A percentile compares a stretch with the other conserved stretches of the same genome.
Conservation (phyloP, 108 stramenopile genomes). For the Asterionellopsis glacialis region DNA sequence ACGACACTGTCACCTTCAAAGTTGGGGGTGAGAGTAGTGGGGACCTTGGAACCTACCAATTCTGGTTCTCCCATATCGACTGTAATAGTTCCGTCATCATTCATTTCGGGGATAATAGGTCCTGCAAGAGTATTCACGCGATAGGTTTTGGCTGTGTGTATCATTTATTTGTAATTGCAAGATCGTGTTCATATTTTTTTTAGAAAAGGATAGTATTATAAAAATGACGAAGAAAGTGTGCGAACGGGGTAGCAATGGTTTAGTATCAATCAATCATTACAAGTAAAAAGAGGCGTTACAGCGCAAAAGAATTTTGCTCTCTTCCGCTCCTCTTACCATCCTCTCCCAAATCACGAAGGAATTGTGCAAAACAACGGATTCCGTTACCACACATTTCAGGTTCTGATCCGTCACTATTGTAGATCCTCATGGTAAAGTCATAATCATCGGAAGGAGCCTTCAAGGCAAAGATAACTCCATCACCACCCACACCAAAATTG, state of each 20-base stretch:
- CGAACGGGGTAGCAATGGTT: background rate
- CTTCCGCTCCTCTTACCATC: conserved; percentile 23
- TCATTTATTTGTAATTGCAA: background rate
- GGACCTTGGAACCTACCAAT: conserved; percentile 78
- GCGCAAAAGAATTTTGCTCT: conserved; percentile 2
- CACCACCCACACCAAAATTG: conserved; percentile 94
- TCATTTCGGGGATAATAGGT: conserved; percentile 89
- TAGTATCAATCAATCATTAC: background rate
- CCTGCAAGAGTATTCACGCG: conserved; percentile 91
- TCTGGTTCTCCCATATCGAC: conserved; percentile 97
- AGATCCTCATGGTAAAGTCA: conserved; percentile 96
- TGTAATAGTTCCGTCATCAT: conserved; percentile 86
- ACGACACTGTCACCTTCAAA: conserved; percentile 75
- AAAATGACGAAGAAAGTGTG: background rate
- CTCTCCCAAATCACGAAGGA: conserved; percentile 86
- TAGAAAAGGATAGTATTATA: background rate
- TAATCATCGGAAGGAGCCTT: conserved; percentile 75
- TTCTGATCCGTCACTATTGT: conserved; percentile 93
- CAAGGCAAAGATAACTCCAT: conserved; percentile 97
- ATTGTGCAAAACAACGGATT: conserved; percentile 94
- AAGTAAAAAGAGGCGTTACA: background rate
- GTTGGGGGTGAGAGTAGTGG: conserved; percentile 82
- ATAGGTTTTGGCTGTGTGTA: conserved; percentile 58
- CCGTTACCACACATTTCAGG: conserved; percentile 99
- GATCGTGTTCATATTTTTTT: conserved; percentile 6